These are phyloP conservation scores for Yamadazyma trypodendri DNA, from an alignment of 1,139 yeast species.

Conservation along the genomic window DNA sequence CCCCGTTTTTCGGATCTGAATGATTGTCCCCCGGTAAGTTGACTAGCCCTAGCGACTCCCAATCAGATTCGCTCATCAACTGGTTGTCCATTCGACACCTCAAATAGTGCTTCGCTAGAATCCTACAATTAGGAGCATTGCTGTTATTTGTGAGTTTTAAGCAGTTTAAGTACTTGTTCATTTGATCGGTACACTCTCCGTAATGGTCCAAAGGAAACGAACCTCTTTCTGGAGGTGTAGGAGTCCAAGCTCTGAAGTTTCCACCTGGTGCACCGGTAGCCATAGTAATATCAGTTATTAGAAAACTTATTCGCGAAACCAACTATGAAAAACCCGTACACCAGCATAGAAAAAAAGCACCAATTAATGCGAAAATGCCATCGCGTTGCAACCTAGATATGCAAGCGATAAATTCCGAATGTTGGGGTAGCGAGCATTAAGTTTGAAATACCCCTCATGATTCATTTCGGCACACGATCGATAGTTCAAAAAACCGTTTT, in stretches of 20 bases:
- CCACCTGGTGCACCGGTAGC: conserved; percentile 39
- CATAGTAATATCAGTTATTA: too few species aligned
- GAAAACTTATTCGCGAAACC: background rate
- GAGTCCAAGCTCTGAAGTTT: conserved; percentile 55
- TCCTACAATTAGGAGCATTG: conserved; percentile 86
- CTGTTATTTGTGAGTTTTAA: conserved; percentile 74
- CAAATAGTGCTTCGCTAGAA: conserved; percentile 77
- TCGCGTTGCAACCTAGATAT: conserved; percentile 1
- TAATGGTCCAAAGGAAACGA: conserved; percentile 94
- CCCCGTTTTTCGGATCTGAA: background rate
- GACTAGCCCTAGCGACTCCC: conserved; percentile 76
- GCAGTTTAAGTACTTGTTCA: conserved; percentile 76
- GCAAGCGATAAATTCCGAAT: conserved; percentile 4
- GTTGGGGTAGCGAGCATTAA: conserved; percentile 4
- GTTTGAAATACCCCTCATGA: conserved; percentile 3
- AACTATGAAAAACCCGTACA: background rate
- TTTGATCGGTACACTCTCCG: conserved; percentile 75
- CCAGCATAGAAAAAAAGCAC: background rate
- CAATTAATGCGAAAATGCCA: background rate
- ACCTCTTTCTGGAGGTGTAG: conserved; percentile 95
- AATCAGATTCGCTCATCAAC: conserved; percentile 77
- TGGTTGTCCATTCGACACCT: conserved; percentile 90
- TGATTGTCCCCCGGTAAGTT: conserved; percentile 44
- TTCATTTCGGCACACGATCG: conserved; percentile 1
- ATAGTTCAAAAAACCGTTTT: background rate